Conservation (phyloP, 352 stramenopile genomes). For the Thraustochytrium sp. region DNA sequence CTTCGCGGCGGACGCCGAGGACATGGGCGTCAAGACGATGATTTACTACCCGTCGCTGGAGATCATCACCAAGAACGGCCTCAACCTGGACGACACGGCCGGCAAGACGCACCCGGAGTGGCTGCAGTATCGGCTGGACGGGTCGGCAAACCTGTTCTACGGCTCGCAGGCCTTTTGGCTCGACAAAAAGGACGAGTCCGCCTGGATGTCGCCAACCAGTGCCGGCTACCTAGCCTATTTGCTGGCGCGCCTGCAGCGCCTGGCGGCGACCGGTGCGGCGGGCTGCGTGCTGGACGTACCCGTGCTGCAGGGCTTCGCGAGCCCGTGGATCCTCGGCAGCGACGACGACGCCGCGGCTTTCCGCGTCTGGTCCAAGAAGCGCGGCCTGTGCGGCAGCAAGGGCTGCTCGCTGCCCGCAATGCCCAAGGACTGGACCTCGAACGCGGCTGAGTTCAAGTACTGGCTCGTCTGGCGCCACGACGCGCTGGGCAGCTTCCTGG, state of each 20-base stretch:
- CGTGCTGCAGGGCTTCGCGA: background rate
- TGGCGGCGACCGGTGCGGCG: background rate
- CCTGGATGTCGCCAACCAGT: slow-evolving; percentile 20
- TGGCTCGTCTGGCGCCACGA: slow-evolving; percentile 38
- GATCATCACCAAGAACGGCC: slow-evolving; percentile 15
- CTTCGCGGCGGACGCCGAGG: background rate
- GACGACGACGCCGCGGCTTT: background rate
- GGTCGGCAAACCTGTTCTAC: slow-evolving; percentile 2
- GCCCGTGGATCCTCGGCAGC: background rate
- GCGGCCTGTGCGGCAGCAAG: background rate
- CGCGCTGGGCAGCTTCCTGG: background rate
- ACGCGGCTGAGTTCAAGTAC: slow-evolving; percentile 1
- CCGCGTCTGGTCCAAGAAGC: background rate
- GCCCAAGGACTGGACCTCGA: background rate
- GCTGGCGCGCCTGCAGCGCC: background rate
- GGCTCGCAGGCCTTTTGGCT: slow-evolving; percentile 19
- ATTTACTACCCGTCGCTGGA: slow-evolving; percentile 35
- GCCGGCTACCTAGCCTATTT: background rate
- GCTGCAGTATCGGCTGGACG: slow-evolving; percentile 21
- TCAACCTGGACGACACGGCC: slow-evolving; percentile 15
- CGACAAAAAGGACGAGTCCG: background rate
- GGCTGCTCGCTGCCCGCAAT: slow-evolving; percentile 13
- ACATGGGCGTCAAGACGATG: background rate
- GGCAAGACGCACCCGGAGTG: background rate
- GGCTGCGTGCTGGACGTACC: slow-evolving; percentile 20